phyloP scores from a whole-genome alignment of 73 alveolate species.

The Tetrahymena borealis region DNA sequence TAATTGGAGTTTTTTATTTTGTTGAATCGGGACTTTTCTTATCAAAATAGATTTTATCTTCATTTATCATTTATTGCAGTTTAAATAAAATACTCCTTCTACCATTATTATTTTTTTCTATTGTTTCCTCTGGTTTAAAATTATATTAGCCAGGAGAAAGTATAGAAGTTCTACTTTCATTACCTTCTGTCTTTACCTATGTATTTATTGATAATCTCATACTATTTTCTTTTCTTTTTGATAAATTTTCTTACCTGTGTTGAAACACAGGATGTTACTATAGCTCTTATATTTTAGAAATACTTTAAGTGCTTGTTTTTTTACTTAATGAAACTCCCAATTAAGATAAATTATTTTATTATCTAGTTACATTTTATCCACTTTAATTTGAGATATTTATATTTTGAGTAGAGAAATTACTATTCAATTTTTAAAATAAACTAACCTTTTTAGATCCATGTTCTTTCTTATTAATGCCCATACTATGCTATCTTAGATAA shows the following conservation, averaged over 20 bases:
- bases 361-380: too few species aligned
- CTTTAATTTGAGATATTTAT: background rate
- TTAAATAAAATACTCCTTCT: background rate
- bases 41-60: background rate
- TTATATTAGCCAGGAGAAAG: background rate
- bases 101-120: background rate
- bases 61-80: background rate
- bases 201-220: too few species aligned
- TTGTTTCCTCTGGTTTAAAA: background rate
- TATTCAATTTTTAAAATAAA: background rate
- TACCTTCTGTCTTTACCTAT: too few species aligned
- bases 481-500: background rate
- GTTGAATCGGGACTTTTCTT: background rate
- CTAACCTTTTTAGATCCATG: background rate
- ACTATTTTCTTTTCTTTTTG: too few species aligned
- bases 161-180: background rate
- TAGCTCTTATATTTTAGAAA: too few species aligned
- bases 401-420: background rate
- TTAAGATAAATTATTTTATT: too few species aligned
- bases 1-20: background rate
- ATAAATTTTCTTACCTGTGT: too few species aligned
- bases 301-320: too few species aligned
- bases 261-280: too few species aligned
- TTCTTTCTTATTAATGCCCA: too few species aligned
- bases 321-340: too few species aligned